Conservation (phyloP, 306 rosid genomes). For the Nissolia schottii region DNA sequence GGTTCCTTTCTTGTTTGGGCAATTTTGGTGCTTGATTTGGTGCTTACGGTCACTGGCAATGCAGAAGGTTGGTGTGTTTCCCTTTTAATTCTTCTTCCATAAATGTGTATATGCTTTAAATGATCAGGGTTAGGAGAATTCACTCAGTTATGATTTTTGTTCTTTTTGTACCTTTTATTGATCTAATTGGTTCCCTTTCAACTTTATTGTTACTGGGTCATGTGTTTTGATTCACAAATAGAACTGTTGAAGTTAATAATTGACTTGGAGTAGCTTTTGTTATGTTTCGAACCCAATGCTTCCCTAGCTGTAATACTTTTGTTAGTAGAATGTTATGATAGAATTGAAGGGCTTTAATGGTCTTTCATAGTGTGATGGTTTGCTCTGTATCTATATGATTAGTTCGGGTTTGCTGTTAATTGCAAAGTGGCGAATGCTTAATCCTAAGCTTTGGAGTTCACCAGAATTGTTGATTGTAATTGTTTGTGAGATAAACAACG, state of each 20-base stretch:
- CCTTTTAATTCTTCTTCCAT: conserved; percentile 16
- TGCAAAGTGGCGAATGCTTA: not conserved
- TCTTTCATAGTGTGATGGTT: conserved; percentile 1
- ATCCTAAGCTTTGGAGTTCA: not conserved
- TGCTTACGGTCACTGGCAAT: conserved; percentile 47
- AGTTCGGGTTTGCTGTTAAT: not conserved
- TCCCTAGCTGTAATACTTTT: not conserved
- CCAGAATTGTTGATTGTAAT: not conserved
- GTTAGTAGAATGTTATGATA: conserved; percentile 12
- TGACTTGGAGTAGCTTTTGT: conserved; percentile 23
- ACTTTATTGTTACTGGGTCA: conserved; percentile 5
- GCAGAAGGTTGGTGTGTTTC: conserved; percentile 64
- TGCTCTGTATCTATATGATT: not conserved
- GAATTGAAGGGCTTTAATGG: not conserved
- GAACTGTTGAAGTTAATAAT: conserved; percentile 16
- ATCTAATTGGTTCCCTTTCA: conserved; percentile 26
- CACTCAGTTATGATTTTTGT: not conserved
- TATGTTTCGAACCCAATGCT: not conserved
- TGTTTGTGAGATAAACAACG: not conserved
- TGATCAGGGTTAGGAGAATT: not conserved
- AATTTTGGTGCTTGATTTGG: conserved; percentile 49
- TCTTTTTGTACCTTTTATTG: conserved; percentile 9
- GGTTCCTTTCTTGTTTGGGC: conserved; percentile 42
- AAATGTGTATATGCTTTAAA: conserved; percentile 15
- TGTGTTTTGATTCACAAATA: conserved; percentile 1